Evolutionary conservation across 129 eudicot genomes (phyloP).

Genomic region (Centaurea solstitialis): DNA sequence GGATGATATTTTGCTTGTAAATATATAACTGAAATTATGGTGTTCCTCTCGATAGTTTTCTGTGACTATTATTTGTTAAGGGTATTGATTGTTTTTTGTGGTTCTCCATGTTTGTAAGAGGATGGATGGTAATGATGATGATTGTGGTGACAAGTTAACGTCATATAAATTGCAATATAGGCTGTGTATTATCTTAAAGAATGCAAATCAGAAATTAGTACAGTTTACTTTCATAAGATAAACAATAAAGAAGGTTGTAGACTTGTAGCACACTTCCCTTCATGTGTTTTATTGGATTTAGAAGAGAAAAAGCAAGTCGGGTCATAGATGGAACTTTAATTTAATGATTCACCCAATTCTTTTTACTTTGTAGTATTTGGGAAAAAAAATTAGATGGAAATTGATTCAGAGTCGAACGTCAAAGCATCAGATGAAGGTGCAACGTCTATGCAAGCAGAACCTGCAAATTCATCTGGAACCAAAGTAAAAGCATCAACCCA

Average conservation of each 20-base stretch:
- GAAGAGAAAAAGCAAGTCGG: not conserved
- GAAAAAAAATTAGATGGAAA: conserved; percentile 56
- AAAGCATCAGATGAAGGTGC: conserved; percentile 42
- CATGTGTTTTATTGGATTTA: not conserved
- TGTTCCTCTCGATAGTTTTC: too few relatives aligned
- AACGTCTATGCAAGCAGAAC: conserved; percentile 42
- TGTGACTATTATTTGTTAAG: too few relatives aligned
- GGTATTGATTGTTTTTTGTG: too few relatives aligned
- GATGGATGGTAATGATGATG: too few relatives aligned
- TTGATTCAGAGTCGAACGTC: conserved; percentile 43
- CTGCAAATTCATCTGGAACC: conserved; percentile 38
- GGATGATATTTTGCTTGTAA: too few relatives aligned
- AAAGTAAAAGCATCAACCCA: conserved; percentile 10
- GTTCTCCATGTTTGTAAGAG: too few relatives aligned
- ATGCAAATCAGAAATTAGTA: not conserved
- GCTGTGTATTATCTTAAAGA: not conserved
- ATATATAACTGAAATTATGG: too few relatives aligned
- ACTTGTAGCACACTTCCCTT: not conserved
- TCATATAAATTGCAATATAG: not conserved
- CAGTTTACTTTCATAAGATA: not conserved
- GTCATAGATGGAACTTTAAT: not conserved
- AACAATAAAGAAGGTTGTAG: not conserved
- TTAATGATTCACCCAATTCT: not conserved
- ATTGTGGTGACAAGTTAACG: too few relatives aligned
- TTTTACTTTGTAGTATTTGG: conserved; percentile 7